phyloP scores from a whole-genome alignment of 140 eudicot species.

The Senecio squalidus region DNA sequence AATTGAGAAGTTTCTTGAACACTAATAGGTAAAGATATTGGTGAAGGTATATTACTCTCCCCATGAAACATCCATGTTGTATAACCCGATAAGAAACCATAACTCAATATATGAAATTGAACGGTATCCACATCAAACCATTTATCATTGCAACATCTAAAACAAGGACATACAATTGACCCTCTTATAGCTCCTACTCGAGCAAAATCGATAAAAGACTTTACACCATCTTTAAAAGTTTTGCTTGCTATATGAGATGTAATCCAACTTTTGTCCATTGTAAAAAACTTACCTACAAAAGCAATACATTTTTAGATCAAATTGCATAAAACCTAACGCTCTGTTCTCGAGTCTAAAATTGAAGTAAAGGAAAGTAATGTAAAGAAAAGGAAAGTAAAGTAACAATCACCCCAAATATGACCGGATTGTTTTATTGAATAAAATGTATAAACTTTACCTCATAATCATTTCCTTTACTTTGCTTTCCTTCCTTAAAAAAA shows the following conservation, averaged over 20 bases:
- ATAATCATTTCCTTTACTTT: too few species aligned
- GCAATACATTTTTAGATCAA: too few species aligned
- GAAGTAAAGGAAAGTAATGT: too few species aligned
- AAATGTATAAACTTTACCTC: too few species aligned
- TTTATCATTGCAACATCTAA: neutral
- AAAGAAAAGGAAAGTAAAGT: too few species aligned
- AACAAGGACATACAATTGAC: neutral
- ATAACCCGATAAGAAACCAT: neutral
- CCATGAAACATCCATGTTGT: neutral
- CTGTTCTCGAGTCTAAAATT: too few species aligned
- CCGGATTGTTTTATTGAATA: too few species aligned
- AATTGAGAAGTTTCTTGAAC: neutral
- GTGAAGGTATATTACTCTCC: neutral
- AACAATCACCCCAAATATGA: too few species aligned
- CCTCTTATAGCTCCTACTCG: neutral
- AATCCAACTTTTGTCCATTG: neutral
- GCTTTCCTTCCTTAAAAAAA: too few species aligned
- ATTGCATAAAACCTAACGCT: too few species aligned
- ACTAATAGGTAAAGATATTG: neutral
- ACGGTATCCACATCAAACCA: neutral
- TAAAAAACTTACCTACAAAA: too few species aligned
- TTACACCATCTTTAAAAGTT: neutral
- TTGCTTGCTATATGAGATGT: neutral
- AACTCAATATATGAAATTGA: neutral
- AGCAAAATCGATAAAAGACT: neutral